Percentiles rank a stretch among this genome's conserved stretches.
Evolutionary conservation across 495 filamentous ascomycete species (phyloP).

Genomic region (Penicillium argentinense): DNA sequence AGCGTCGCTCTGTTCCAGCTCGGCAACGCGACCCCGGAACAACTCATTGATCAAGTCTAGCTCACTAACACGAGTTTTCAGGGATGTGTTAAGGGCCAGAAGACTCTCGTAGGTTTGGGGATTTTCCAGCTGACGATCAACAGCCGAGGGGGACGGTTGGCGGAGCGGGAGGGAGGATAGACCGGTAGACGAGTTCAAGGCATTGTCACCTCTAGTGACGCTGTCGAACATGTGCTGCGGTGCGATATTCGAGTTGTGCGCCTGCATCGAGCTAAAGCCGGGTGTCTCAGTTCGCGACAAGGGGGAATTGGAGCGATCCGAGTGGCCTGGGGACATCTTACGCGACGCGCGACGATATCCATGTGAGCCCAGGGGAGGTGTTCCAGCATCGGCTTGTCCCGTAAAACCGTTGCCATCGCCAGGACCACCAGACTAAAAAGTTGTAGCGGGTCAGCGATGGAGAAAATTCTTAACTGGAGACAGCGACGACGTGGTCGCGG

Average conservation of each 20-base stretch:
- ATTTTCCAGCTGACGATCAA: conserved; percentile 72
- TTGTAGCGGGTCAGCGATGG: conserved; percentile 26
- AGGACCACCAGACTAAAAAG: conserved; percentile 44
- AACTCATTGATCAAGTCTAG: conserved; percentile 95
- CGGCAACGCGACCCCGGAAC: conserved; percentile 81
- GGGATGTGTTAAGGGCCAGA: conserved; percentile 69
- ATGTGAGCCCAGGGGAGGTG: conserved; percentile 49
- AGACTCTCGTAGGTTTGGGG: conserved; percentile 80
- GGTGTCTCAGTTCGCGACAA: conserved; percentile 86
- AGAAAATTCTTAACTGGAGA: conserved; percentile 27
- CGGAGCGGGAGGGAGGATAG: conserved; percentile 52
- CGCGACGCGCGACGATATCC: conserved; percentile 67
- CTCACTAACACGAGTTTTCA: conserved; percentile 90
- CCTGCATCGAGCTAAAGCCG: conserved; percentile 59
- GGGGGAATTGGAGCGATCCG: conserved; percentile 80
- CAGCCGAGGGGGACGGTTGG: conserved; percentile 71
- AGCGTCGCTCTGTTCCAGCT: conserved; percentile 79
- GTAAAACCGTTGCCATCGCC: conserved; percentile 59
- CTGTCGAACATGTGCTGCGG: conserved; percentile 79
- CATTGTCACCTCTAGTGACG: conserved; percentile 61
- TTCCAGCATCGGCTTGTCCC: conserved; percentile 57
- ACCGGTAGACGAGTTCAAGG: conserved; percentile 60
- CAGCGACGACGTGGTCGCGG: conserved; percentile 16
- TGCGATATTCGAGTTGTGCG: conserved; percentile 70
- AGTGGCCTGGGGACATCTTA: conserved; percentile 68